Conservation (phyloP, 1,284 basidiomycete species). For the Puccinia coronata region DNA sequence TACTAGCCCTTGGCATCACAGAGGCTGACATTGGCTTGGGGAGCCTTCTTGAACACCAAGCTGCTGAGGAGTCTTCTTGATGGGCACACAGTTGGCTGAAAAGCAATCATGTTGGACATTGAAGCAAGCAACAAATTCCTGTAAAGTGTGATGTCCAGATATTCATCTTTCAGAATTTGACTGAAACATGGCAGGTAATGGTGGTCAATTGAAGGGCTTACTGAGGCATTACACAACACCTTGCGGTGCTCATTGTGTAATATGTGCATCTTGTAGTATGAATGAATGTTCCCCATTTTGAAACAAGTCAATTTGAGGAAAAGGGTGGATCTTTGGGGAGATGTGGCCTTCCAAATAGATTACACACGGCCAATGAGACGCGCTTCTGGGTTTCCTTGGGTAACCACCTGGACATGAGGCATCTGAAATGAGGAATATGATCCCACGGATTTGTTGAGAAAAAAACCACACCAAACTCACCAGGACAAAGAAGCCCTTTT, state of each 20-base stretch:
- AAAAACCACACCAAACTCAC: too few relatives aligned
- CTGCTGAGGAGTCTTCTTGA: neutral
- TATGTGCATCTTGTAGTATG: neutral
- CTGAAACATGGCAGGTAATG: too few relatives aligned
- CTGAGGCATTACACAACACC: too few relatives aligned
- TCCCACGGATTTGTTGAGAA: too few relatives aligned
- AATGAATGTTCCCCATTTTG: neutral
- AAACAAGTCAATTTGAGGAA: neutral
- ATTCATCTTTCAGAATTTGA: neutral
- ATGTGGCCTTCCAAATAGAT: neutral
- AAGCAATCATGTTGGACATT: neutral
- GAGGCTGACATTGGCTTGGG: too few relatives aligned
- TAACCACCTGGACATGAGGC: neutral
- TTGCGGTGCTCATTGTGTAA: too few relatives aligned
- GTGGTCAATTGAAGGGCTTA: too few relatives aligned
- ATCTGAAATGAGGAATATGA: neutral
- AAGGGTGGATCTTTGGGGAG: neutral
- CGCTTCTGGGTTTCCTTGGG: too few relatives aligned
- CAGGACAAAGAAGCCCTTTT: neutral
- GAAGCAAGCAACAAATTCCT: neutral
- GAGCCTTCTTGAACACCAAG: neutral
- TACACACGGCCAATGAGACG: neutral
- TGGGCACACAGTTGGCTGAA: neutral
- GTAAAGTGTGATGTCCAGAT: neutral
- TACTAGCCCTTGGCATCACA: too few relatives aligned